A percentile compares a stretch with the other conserved stretches of the same genome.
Conservation (phyloP, 495 filamentous ascomycete species). For the Alectoria sarmentosa region DNA sequence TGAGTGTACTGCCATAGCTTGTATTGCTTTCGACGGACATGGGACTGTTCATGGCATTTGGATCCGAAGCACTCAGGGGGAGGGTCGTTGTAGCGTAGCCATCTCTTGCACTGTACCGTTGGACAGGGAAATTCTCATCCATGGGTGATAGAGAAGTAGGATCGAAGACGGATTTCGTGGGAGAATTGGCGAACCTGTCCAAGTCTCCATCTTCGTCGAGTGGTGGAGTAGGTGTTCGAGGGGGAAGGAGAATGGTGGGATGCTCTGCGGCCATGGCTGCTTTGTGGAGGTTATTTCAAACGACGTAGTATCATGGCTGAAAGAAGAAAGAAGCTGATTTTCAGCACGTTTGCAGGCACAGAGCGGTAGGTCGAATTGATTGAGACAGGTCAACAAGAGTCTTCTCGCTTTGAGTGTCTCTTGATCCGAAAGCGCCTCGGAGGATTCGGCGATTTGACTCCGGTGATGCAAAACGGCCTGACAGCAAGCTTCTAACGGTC, state of each 20-base stretch:
- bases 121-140: constrained; percentile 42
- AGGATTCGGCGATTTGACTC: not conserved
- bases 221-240: constrained; percentile 63
- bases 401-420: not conserved
- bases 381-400: not conserved
- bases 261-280: constrained; percentile 36
- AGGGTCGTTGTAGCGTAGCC: constrained; percentile 18
- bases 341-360: not conserved
- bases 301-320: not conserved
- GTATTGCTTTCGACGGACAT: constrained; percentile 34
- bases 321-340: not conserved
- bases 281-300: not conserved
- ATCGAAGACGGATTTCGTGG: constrained; percentile 43
- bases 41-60: constrained; percentile 39
- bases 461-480: not conserved
- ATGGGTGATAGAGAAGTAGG: constrained; percentile 59
- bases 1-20: constrained; percentile 32
- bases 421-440: not conserved
- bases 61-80: constrained; percentile 34
- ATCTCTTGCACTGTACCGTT: constrained; percentile 31
- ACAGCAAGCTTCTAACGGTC: not conserved
- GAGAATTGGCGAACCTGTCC: constrained; percentile 29
- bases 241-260: constrained; percentile 51
- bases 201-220: constrained; percentile 45
- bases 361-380: not conserved